Evolutionary conservation across 306 rosid genomes (phyloP), one percentile per base, ranked within the genome.

Genomic region (Phaseolus lunatus): DNA sequence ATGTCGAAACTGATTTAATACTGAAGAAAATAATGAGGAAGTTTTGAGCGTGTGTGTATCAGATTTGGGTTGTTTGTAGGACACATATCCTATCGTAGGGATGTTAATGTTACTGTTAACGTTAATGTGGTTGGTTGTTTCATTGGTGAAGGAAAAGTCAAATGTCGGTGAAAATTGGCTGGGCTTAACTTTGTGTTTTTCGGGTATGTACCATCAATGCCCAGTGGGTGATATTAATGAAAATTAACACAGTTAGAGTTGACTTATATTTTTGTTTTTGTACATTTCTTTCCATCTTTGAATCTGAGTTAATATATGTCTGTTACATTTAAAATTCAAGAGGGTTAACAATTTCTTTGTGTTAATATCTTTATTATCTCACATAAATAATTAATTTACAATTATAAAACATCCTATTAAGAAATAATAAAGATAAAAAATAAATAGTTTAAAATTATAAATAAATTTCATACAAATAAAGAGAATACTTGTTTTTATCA

Each of bases 91-190:
- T 39, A 39, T 39, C 3, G 44, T n/a, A 8, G 63, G 19, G 79
- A 49, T 71, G 84, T 39, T 39, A 39, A 39, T 10, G 44, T 9
- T 39, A 9, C 3, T 9, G 3, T 9, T 39, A 37, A 37, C 43
- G 2, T 37, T 37, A 39, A 39, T 39, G 44, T 39, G 44, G 44
- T 3, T 12, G 18, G 39, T 31, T 27, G 50, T 75, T 49, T 26
- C 52, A 71, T 71, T 23, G 58, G 76, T 57, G 41, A 33, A 23
- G 58, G 41, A 66, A 78, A 76, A 75, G 86, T 79, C 84, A 82
- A 79, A 69, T 78, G 27, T 45, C 24, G 84, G 80, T 70, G 75
- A 78, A 68, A 56, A 14, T 37, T 49, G 18, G 2, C 13, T 8
- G 9, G n/a, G 53, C 12, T 54, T 58, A 62, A 75, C 18, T 73